Evolutionary conservation across 768 basidiomycete species (phyloP), one percentile per base, ranked within the genome.

Genomic region (Lactarius vividus): DNA sequence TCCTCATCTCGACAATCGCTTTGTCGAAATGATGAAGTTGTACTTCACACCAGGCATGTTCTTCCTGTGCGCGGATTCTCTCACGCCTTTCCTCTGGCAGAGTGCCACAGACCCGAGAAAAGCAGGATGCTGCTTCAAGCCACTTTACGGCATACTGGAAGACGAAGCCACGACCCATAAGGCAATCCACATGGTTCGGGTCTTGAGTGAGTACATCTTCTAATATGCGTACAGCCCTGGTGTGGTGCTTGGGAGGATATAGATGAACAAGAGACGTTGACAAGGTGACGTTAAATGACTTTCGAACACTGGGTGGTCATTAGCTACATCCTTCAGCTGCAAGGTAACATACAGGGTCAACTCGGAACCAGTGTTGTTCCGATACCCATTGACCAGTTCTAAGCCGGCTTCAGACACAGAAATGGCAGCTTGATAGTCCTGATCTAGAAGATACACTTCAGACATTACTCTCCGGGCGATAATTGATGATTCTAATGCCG

Each of bases 191-290:
- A 70, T 94, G 88, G 59, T 83, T 71, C 0, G 90, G 85, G 44
- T 88, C 85, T 39, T 81, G 76, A 2, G 77, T 70, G 0, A 98
- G 83, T 18, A 96, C 81, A 4, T 88, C 85, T 37, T 91, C 85
- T 26, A 98, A 80, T 11, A 97, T 81, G 20, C 82, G 78, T 29
- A 88, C 78, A 1, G 97, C 96, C 59, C 88, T 86, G 13, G 79
- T 70, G 73, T 98, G 96, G 71, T 98, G 89, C 71, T 95, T 95
- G 0, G 96, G 96, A 33, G 96, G 87, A 74, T 85, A 92, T 57
- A 91, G 81, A 72, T 97, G 89, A 4, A 94, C 90, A 18, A 97
- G 81, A 5, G 92, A 86, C 0, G 86, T 88, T 2, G 87, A 89
- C 15, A 96, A 81, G 5, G 81, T 80, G 13, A 87, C 81, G 65